Percentiles rank a stretch among this genome's conserved stretches.
Evolutionary conservation across 306 rosid genomes (phyloP).

Genomic region (Morella rubra): DNA sequence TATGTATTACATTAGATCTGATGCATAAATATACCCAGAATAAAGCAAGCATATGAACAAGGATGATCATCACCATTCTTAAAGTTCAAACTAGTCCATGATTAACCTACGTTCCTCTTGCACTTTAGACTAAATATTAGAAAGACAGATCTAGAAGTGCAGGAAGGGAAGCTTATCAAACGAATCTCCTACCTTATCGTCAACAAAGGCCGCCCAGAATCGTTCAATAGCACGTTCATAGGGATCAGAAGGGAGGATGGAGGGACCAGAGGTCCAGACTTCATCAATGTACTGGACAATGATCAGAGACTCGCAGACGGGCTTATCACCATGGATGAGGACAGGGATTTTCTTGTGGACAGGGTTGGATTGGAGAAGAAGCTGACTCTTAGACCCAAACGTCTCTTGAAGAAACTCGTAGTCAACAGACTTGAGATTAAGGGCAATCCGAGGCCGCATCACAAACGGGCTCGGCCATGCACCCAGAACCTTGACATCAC

Average conservation of each 20-base stretch:
- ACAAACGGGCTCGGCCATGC: slow-evolving; percentile 53
- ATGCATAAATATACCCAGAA: no score
- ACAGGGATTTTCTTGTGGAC: slow-evolving; percentile 24
- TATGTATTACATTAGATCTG: no score
- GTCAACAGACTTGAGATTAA: no score
- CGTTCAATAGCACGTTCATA: slow-evolving; percentile 51
- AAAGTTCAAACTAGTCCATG: no score
- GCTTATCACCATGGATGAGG: no score
- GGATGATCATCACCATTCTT: no score
- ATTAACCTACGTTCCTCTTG: no score
- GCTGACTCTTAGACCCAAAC: slow-evolving; percentile 39
- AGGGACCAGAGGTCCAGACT: slow-evolving; percentile 40
- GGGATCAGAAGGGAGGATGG: slow-evolving; percentile 58
- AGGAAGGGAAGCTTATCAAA: no score
- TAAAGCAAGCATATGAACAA: no score
- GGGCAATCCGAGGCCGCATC: slow-evolving; percentile 44
- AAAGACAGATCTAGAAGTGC: no score
- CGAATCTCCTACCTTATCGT: slow-evolving; percentile 42
- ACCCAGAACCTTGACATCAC: slow-evolving; percentile 51
- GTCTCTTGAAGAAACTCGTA: slow-evolving; percentile 42
- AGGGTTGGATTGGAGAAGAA: slow-evolving; percentile 58
- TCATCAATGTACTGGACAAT: no score
- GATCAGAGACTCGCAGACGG: slow-evolving; percentile 62
- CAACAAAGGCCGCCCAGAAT: slow-evolving; percentile 58
- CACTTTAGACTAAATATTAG: no score